Evolutionary conservation across 2,329 filamentous ascomycete species (phyloP).

Genomic region (Nigrospora osmanthi): DNA sequence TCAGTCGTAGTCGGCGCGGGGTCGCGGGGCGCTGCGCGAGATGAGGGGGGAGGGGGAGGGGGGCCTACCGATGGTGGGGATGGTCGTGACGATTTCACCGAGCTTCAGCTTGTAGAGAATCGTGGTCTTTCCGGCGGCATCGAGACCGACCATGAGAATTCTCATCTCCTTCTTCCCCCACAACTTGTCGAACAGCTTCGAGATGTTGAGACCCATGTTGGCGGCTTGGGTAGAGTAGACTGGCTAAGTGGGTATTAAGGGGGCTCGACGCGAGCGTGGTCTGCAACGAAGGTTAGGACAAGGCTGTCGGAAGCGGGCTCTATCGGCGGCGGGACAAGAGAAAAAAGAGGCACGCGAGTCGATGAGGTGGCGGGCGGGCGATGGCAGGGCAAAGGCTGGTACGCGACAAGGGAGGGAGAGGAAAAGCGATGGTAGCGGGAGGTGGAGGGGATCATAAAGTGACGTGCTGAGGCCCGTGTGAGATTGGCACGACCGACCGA

Average conservation of each 20-base stretch:
- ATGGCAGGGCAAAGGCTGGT: no score
- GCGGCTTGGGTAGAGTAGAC: conserved; percentile 36
- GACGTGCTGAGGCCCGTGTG: no score
- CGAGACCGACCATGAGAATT: conserved; percentile 99
- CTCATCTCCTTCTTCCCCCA: conserved; percentile 99
- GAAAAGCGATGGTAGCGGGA: no score
- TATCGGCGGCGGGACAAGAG: no score
- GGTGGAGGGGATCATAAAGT: no score
- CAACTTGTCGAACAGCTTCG: conserved; percentile 91
- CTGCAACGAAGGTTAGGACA: not conserved
- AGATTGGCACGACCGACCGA: not conserved
- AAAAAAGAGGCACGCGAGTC: no score
- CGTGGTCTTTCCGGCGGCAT: conserved; percentile 99
- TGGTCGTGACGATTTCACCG: conserved; percentile 97
- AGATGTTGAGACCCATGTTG: conserved; percentile 97
- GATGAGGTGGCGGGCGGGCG: no score
- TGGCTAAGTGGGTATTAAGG: conserved; percentile 17
- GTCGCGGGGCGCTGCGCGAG: not conserved
- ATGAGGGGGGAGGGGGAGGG: conserved; percentile 3
- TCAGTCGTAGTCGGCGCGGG: not conserved
- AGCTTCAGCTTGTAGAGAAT: conserved; percentile 99
- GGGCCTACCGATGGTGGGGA: conserved; percentile 86
- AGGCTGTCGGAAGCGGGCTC: no score
- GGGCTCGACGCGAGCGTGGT: conserved; percentile 2
- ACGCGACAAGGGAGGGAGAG: no score